Base-by-base conservation (phyloP, 768 basidiomycete species). In the Mycena indigotica region DNA sequence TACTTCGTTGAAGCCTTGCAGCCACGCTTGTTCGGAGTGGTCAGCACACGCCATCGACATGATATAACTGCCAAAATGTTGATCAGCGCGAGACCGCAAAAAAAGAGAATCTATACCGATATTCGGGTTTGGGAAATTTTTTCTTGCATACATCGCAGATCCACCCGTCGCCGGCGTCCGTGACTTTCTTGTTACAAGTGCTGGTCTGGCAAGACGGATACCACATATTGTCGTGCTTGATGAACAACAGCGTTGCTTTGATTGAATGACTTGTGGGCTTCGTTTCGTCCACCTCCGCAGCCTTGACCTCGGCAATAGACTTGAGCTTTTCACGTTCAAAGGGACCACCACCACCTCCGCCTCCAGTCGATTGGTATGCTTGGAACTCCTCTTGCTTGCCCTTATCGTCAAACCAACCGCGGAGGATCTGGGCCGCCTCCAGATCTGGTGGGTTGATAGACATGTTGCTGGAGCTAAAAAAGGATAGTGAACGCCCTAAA, bases 1-100 rank as follows among this genome's bases (percentile, higher is more conserved):
- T 29, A 89, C 84, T 5, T 98, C 96, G 69, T 99, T 96, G 80
- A 99, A 99, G 3, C 91, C 93, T 61, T 92, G 91, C 44, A 98
- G 76, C 96, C 96, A 98, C 17, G 86, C 82, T 71, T 95, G 92
- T 21, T 86, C 87, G 17, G 93, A 91, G 75, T 87, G 84, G 71
- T 99, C 97, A n/a, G 92, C 84, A 2, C 93, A 87, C 46, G 91
- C 91, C 76, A 97, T 79, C 35, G 86, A 82, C 62, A 98, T 80
- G 67, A 96, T 87, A 64, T 90, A 93, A 52, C 89, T 91, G 48
- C 24, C 23, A 28, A 35, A 56, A 35, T 25, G 26, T 56, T 63
- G 57, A 46, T 25, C 55, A 52, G 24, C 40, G 46, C 26, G 53
- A 15, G 53, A 40, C 53, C 21, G 1, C 8, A 30, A 8, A 40